These are phyloP conservation scores for Logfia minima DNA, from an alignment of 129 eudicot genomes.

Conservation along the genomic window DNA sequence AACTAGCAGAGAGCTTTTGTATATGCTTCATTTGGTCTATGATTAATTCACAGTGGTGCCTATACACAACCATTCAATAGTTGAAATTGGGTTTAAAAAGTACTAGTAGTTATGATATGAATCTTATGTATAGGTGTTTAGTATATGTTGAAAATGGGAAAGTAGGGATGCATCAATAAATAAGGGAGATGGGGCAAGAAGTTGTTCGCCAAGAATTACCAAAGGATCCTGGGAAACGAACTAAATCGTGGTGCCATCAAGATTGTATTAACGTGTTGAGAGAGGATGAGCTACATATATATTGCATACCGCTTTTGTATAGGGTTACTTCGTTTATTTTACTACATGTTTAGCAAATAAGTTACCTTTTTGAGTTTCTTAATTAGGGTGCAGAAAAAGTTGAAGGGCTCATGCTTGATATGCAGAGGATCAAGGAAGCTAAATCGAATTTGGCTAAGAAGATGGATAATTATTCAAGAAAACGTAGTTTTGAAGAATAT, in stretches of 20 bases:
- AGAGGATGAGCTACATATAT: not conserved
- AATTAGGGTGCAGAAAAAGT: not conserved
- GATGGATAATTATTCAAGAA: not conserved
- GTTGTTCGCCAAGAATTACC: slow-evolving; percentile 34
- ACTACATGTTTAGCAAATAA: no score
- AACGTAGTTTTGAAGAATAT: not conserved
- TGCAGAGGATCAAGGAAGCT: not conserved
- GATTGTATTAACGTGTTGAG: slow-evolving; percentile 27
- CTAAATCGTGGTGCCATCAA: slow-evolving; percentile 26
- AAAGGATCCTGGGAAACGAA: slow-evolving; percentile 14
- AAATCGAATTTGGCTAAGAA: no score
- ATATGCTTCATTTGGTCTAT: no score
- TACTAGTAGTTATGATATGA: no score
- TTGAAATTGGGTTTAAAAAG: no score
- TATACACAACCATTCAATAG: no score
- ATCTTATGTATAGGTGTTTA: slow-evolving; percentile 11
- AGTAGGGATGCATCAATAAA: slow-evolving; percentile 24
- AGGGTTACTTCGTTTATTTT: no score
- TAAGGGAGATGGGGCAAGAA: slow-evolving; percentile 33
- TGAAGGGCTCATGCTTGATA: slow-evolving; percentile 4
- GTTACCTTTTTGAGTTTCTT: no score
- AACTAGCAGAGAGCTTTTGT: no score
- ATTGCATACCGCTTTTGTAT: no score
- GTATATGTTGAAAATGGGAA: not conserved
- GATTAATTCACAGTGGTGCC: no score